Evolutionary conservation across 2,329 filamentous ascomycete species (phyloP).

Genomic region (Truncatella angustata): DNA sequence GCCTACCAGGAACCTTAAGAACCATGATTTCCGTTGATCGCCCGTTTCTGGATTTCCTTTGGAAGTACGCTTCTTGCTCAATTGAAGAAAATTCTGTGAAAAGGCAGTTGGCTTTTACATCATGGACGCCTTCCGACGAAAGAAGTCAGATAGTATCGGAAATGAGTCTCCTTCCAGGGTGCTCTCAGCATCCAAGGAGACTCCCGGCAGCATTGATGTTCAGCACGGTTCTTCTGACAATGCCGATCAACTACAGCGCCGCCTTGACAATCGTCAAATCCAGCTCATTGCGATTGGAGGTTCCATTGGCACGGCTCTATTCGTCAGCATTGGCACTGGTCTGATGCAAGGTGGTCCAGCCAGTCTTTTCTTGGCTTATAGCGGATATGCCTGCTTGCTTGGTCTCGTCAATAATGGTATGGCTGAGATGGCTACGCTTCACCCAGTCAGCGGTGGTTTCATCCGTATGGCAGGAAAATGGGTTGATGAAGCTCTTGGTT

Average conservation of each 20-base stretch:
- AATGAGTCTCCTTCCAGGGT: not conserved
- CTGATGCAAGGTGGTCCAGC: slow-evolving; percentile 47
- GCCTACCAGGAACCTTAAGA: slow-evolving; percentile 8
- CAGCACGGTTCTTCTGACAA: slow-evolving; percentile 12
- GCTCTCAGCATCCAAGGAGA: not conserved
- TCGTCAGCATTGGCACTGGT: slow-evolving; percentile 61
- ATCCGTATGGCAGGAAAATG: slow-evolving; percentile 61
- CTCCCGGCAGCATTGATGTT: not conserved
- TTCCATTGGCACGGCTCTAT: slow-evolving; percentile 57
- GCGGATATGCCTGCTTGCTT: slow-evolving; percentile 52
- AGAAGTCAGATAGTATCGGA: not conserved
- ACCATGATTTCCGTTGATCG: not conserved
- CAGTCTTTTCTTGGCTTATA: slow-evolving; percentile 58
- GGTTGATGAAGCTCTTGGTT: slow-evolving; percentile 61
- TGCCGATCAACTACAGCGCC: slow-evolving; percentile 35
- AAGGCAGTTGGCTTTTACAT: not conserved
- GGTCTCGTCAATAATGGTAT: slow-evolving; percentile 61
- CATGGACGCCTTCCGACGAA: not conserved
- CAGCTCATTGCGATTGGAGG: slow-evolving; percentile 59
- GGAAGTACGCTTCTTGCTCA: slow-evolving; percentile 1
- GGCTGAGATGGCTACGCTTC: slow-evolving; percentile 59
- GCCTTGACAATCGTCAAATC: slow-evolving; percentile 46
- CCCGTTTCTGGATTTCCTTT: not conserved
- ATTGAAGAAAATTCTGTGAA: not conserved
- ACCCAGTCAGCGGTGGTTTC: slow-evolving; percentile 60